A percentile compares a stretch with the other conserved stretches of the same genome.
These are phyloP conservation scores for Galeopsis tetrahit DNA, from an alignment of 257 asterid genomes.

Conservation along the genomic window DNA sequence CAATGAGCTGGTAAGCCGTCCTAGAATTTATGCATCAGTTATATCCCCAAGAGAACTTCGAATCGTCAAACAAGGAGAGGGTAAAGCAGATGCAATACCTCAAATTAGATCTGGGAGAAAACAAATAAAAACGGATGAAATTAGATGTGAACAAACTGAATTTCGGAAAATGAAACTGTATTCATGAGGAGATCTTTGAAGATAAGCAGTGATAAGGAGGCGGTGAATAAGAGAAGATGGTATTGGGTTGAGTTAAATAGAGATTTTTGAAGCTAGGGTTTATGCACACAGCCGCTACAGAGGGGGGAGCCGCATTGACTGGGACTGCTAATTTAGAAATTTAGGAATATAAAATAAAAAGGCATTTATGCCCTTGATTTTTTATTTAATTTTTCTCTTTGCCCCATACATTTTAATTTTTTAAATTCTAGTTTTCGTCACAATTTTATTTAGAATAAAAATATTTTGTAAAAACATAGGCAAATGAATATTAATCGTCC, in stretches of 20 bases:
- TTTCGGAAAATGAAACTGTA: too few species aligned
- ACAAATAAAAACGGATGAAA: background rate
- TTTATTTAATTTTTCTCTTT: too few species aligned
- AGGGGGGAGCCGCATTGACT: background rate
- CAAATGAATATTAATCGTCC: too few species aligned
- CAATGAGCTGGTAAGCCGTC: conserved; percentile 89
- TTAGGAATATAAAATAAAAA: too few species aligned
- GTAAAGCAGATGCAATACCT: conserved; percentile 75
- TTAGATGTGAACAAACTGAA: background rate
- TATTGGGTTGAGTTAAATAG: conserved; percentile 29
- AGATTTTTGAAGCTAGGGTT: conserved; percentile 38
- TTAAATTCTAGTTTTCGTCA: too few species aligned
- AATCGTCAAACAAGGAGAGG: conserved; percentile 54
- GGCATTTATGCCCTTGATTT: too few species aligned
- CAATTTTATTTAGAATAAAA: too few species aligned
- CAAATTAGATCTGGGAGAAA: background rate
- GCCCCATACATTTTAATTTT: too few species aligned
- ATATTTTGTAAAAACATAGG: too few species aligned
- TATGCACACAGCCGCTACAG: background rate
- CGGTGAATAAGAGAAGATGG: conserved; percentile 3
- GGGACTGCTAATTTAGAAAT: too few species aligned
- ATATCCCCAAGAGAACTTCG: conserved; percentile 60
- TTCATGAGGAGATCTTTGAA: background rate
- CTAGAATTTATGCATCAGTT: conserved; percentile 65
- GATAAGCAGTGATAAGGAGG: background rate